Evolutionary conservation across 2,329 filamentous ascomycete species (phyloP).

Genomic region (Colletotrichum sp.): DNA sequence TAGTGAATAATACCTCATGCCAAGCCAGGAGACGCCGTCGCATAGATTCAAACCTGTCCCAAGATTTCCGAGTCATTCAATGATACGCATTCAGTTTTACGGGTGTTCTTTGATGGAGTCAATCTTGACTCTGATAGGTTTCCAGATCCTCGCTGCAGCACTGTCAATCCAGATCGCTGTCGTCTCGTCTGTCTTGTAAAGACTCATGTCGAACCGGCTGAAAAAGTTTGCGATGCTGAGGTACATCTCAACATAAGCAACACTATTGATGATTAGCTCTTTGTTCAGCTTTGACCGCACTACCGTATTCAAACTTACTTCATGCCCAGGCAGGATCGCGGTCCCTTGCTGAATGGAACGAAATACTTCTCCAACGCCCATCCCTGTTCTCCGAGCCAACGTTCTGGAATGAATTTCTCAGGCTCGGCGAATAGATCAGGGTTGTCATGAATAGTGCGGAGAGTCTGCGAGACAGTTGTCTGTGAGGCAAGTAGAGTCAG

Average conservation of each 20-base stretch:
- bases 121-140: neutral
- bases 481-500: neutral
- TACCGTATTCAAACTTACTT: neutral
- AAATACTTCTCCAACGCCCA: neutral
- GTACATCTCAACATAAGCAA: neutral
- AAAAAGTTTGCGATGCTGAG: neutral
- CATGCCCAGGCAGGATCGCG: neutral
- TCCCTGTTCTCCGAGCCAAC: neutral
- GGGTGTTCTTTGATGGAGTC: neutral
- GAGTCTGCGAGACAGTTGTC: neutral
- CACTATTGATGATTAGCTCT: neutral
- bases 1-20: neutral
- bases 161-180: neutral
- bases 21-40: neutral
- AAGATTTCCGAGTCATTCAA: neutral
- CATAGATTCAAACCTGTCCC: neutral
- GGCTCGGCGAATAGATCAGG: neutral
- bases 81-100: neutral
- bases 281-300: no score
- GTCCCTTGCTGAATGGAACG: neutral
- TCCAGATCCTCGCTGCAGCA: neutral
- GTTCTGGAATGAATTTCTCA: neutral
- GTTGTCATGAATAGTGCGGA: neutral
- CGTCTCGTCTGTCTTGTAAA: neutral
- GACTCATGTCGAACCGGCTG: neutral